Evolutionary conservation across 2,329 filamentous ascomycete species (phyloP), one percentile per base, ranked within the genome.

Genomic region (Aspergillus ruber): DNA sequence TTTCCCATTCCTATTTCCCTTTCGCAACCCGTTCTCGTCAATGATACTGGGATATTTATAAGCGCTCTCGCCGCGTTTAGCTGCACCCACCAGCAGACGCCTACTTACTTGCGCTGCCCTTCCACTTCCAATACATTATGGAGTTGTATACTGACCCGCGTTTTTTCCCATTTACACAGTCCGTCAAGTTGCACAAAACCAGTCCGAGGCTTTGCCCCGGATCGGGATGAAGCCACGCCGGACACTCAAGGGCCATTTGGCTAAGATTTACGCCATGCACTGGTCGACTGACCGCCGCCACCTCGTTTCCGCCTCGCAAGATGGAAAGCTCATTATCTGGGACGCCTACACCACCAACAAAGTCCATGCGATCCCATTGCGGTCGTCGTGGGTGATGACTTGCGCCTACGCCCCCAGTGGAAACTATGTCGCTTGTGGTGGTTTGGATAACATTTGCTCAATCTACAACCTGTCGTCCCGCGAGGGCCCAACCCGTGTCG

Each of bases 181-280:
- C 58, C 88, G 90, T 73, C 85, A 89, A 74, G 89, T 97, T 62
- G 88, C 93, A 63, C 84, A 90, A 69, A 87, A 91, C 74, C 86
- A 91, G 57, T 91, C 95, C 72, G 93, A 97, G 70, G 79, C 87
- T 58, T 83, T 98, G 62, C 90, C 91, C 56, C 86, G 87, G 72
- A 93, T 94, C 72, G 81, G 91, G 67, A 97, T 98, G 93, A 95
- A 93, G 80, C 88, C 91, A 56, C 93, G 95, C 77, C 87, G 90
- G 64, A 96, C 90, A 44, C 80, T 98, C 58, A 97, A 97, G 77
- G 93, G 93, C 57, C 93, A 98, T 79, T 76, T 98, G 58, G 93
- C 93, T 63, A 98, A 98, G 77, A 98, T 98, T 64, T 98, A 98
- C 73, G 93, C 93, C 63, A 98, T 98, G 93, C 93, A 98, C 78